Base-by-base conservation (phyloP, 352 stramenopile genomes). In the Globisporangium apiculatum region DNA sequence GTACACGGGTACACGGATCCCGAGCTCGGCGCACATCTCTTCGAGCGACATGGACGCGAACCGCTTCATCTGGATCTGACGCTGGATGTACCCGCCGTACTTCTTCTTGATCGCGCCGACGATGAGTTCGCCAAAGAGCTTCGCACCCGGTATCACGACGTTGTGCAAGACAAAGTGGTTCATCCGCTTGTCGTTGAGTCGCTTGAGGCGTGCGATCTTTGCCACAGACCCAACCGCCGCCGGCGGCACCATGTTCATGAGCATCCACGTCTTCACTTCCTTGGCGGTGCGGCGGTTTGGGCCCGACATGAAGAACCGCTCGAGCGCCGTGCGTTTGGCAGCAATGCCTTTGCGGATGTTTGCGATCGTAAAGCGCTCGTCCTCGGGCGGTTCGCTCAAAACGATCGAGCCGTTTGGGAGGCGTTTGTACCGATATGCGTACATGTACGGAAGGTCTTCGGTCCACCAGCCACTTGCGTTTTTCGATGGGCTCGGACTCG, bases 211-310 rank as follows among this genome's bases (percentile, higher is more conserved):
- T 11, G 75, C 61, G 36, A 68, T 71, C 15, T 58, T 65, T 12
- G 72, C 66, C 14, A 17, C 70, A 58, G 7, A 72, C 3, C 76
- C 76, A 17, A 74, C 68, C 51, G 76, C 66, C 61, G 73, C 71
- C 0, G 74, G 72, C 24, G 74, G 77, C 36, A 87, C 68, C 45
- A 83, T 61, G 36, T 81, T 78, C 65, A 83, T 82, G 49, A 84
- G 64, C 35, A 84, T 31, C 42, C 67, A 41, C 17, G 52, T 61
- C 4, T 65, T 57, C 4, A 72, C 48, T 17, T 73, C 55, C 36
- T 76, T 73, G 42, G 72, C 66, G 6, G 69, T 41, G 8, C 68
- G 70, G 41, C 58, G 72, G 10, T 65, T 58, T 51, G 65, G 57
- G 36, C 68, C 58, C 48, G 38, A 66, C 12, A 57, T 69, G 24